Evolutionary conservation across 345 rosid species (phyloP).

Genomic region (Pseudoturritis turrita): DNA sequence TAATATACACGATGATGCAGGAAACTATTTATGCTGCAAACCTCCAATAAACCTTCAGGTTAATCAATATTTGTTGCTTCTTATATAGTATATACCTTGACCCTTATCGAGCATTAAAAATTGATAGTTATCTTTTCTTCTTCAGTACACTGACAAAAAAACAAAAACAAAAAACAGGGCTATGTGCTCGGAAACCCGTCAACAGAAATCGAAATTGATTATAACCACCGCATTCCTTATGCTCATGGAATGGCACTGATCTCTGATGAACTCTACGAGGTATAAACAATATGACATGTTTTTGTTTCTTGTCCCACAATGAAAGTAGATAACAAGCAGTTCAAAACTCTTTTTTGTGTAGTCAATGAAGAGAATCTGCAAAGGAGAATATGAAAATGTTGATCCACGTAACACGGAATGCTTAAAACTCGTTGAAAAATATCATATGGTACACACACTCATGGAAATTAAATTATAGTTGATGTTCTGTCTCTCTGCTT

Average conservation of each 20-base stretch:
- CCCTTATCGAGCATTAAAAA: neutral
- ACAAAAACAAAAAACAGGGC: slow-evolving; percentile 66
- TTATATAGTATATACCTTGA: neutral
- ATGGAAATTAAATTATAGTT: slow-evolving; percentile 3
- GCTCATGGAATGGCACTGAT: slow-evolving; percentile 53
- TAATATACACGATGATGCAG: slow-evolving; percentile 29
- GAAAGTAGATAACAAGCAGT: neutral
- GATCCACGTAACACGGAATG: slow-evolving; percentile 21
- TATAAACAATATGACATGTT: neutral
- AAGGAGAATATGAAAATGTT: slow-evolving; percentile 12
- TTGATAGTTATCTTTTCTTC: neutral
- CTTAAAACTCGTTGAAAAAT: slow-evolving; percentile 13
- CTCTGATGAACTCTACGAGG: slow-evolving; percentile 57
- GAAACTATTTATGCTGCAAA: slow-evolving; percentile 38
- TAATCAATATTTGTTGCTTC: neutral
- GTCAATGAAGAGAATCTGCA: slow-evolving; percentile 25
- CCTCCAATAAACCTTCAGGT: slow-evolving; percentile 61
- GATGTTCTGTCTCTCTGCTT: neutral
- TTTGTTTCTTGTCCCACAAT: neutral
- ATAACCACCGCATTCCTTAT: slow-evolving; percentile 39
- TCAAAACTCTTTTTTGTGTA: neutral
- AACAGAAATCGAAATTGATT: slow-evolving; percentile 30
- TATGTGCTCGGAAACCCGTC: slow-evolving; percentile 54
- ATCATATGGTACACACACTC: slow-evolving; percentile 22
- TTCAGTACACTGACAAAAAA: neutral